Conservation (phyloP, 2,329 filamentous ascomycete species). For the Penicillium frequentans region DNA sequence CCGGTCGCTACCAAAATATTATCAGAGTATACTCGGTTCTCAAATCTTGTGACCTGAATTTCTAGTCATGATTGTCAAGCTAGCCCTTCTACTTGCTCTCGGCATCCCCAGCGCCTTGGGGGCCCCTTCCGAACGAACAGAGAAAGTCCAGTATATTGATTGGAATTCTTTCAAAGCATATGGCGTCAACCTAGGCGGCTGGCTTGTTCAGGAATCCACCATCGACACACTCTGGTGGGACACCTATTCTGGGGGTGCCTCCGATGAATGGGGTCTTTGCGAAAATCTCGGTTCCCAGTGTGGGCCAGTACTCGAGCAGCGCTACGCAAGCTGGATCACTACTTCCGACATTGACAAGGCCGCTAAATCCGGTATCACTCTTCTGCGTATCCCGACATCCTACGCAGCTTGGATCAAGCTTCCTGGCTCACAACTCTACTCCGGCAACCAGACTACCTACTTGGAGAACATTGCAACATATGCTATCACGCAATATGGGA, state of each 20-base stretch:
- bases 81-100: neutral
- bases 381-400: slow-evolving; percentile 9
- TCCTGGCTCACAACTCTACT: slow-evolving; percentile 22
- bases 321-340: slow-evolving; percentile 6
- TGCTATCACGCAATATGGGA: slow-evolving; percentile 19
- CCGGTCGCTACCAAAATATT: no score
- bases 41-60: neutral
- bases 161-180: slow-evolving; percentile 19
- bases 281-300: neutral
- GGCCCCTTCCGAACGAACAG: neutral
- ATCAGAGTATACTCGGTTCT: neutral
- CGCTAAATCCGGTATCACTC: neutral
- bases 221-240: slow-evolving; percentile 21
- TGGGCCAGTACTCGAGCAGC: slow-evolving; percentile 4
- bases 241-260: slow-evolving; percentile 11
- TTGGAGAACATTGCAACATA: slow-evolving; percentile 11
- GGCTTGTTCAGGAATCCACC: slow-evolving; percentile 21
- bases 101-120: neutral
- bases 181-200: slow-evolving; percentile 24
- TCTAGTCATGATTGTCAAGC: neutral
- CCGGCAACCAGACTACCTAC: slow-evolving; percentile 16
- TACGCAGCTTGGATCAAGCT: slow-evolving; percentile 16
- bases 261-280: slow-evolving; percentile 23
- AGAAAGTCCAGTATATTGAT: slow-evolving; percentile 12
- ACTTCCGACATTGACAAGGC: slow-evolving; percentile 7